Conservation (phyloP, 2,329 filamentous ascomycete species). For the Chrysosporium queenslandicum region DNA sequence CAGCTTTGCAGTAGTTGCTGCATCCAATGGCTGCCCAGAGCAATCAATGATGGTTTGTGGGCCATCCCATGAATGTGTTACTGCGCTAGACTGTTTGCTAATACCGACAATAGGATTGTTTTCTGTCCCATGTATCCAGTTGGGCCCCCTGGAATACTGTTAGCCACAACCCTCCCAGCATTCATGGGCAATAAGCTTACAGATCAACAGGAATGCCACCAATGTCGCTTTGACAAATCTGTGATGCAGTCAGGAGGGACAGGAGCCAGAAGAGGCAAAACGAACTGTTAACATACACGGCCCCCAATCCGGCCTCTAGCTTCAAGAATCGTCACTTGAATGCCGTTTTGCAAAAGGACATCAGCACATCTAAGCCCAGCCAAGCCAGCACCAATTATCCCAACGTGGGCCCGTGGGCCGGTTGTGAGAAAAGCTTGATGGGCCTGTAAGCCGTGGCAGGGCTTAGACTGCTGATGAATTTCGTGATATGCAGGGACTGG, state of each 20-base stretch:
- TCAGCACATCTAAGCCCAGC: slow-evolving; percentile 52
- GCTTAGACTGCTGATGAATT: neutral
- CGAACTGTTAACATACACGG: slow-evolving; percentile 35
- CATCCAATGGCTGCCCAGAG: slow-evolving; percentile 36
- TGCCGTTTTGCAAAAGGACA: slow-evolving; percentile 46
- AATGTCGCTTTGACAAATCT: slow-evolving; percentile 43
- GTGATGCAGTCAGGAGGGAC: slow-evolving; percentile 22
- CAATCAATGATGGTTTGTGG: slow-evolving; percentile 40
- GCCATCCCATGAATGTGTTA: slow-evolving; percentile 45
- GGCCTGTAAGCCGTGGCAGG: neutral
- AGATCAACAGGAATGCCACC: slow-evolving; percentile 47
- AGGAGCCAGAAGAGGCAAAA: slow-evolving; percentile 16
- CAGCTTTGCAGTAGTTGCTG: slow-evolving; percentile 26
- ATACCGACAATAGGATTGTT: slow-evolving; percentile 51
- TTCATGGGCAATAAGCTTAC: slow-evolving; percentile 34
- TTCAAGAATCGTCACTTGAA: slow-evolving; percentile 51
- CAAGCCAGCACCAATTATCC: slow-evolving; percentile 51
- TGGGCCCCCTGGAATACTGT: slow-evolving; percentile 43
- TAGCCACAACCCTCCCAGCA: neutral
- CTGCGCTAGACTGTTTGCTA: slow-evolving; percentile 44
- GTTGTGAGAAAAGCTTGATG: slow-evolving; percentile 19
- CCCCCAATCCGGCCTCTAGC: slow-evolving; percentile 50
- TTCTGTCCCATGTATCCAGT: slow-evolving; percentile 55
- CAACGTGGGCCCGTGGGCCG: slow-evolving; percentile 38
- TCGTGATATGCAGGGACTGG: slow-evolving; percentile 3